Evolutionary conservation across 345 rosid species (phyloP), one percentile per base, ranked within the genome.

Genomic region (Citrus glauca): DNA sequence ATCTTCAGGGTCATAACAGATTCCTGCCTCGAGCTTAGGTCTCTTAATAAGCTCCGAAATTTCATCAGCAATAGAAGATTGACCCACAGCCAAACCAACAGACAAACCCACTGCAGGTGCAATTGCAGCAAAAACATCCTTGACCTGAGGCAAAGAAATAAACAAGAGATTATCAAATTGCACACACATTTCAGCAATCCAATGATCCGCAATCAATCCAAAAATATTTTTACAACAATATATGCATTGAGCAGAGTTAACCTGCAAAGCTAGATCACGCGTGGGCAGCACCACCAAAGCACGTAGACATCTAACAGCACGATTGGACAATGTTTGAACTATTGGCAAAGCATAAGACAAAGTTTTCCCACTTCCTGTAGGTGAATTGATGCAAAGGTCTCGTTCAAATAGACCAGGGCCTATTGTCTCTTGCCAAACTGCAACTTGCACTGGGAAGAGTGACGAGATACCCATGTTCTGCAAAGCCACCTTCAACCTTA

Each of bases 21-120:
- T 91, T 72, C 97, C 97, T 7, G 93, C 95, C 85, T 96, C 95
- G 50, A 89, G 88, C 81, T 88, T 81, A 25, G 97, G 95, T 70
- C 85, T 90, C 82, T 81, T 90, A 66, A 96, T 84, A 70, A 96
- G 97, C 79, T 87, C 88, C 13, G 95, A 82, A 80, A 94, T 92
- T 84, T 96, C 98, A 82, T 83, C 93, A 75, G 94, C 91, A 66
- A 96, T 89, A 2, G 98, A 96, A 83, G 98, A 90, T 77, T 94
- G 98, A 57, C 99, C 98, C 50, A 94, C 97, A 27, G 98, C 98
- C 85, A 90, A 89, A 75, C 98, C 99, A 88, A 96, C 98, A 79
- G 97, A 85, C 78, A 96, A 88, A 20, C 99, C 98, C 57, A 92
- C 95, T 1, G 97, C 87, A 72, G 98, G 97, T 14, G 99, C 99